Evolutionary conservation across 495 filamentous ascomycete species (phyloP).

Genomic region (Penicillium arizonense): DNA sequence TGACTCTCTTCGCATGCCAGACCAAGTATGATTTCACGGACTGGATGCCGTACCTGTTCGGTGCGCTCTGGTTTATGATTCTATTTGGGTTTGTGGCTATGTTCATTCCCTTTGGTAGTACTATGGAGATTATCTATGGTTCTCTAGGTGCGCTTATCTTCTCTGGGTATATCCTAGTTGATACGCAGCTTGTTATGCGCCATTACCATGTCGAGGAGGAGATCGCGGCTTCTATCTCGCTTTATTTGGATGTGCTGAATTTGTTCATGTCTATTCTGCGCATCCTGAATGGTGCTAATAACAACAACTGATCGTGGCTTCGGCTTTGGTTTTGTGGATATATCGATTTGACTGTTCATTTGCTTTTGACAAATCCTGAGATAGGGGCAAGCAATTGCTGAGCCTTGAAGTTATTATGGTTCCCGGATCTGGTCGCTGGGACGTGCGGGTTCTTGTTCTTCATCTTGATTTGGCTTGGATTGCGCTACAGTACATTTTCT

Average conservation of each 20-base stretch:
- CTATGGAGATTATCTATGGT: conserved; percentile 79
- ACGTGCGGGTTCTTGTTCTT: too few species aligned
- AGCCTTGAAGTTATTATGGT: too few species aligned
- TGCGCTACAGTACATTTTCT: too few species aligned
- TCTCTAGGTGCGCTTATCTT: conserved; percentile 82
- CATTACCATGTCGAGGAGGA: conserved; percentile 98
- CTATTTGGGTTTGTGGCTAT: conserved; percentile 86
- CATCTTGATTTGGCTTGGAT: too few species aligned
- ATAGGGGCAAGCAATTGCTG: too few species aligned
- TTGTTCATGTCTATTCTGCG: conserved; percentile 90
- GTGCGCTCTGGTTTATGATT: conserved; percentile 82
- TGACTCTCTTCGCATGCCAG: conserved; percentile 95
- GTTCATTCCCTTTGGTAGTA: conserved; percentile 79
- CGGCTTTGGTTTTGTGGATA: not conserved
- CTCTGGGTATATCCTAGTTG: conserved; percentile 89
- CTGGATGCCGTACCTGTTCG: conserved; percentile 95
- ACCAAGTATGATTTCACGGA: conserved; percentile 96
- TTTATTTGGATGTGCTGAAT: conserved; percentile 97
- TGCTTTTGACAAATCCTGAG: too few species aligned
- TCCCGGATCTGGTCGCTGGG: too few species aligned
- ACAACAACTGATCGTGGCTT: conserved; percentile 63
- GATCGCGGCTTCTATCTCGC: conserved; percentile 91
- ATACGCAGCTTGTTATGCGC: conserved; percentile 92
- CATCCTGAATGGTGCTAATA: conserved; percentile 78
- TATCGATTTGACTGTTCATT: too few species aligned